Evolutionary conservation across 805 yeast genomes (phyloP).

Genomic region (Nematodospora valgi): DNA sequence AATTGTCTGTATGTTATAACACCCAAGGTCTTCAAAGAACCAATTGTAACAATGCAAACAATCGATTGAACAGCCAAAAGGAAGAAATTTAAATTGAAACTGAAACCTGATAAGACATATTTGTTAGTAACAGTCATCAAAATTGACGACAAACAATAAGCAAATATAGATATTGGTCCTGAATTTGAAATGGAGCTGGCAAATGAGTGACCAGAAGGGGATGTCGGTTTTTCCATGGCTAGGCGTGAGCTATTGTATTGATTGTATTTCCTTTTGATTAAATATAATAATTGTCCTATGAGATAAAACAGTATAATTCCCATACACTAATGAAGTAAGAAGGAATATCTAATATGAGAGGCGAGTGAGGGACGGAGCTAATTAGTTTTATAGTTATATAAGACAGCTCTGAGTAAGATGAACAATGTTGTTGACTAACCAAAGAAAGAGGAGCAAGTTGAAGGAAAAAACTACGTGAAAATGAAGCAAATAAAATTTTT

Average conservation of each 20-base stretch:
- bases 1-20: constrained; percentile 83
- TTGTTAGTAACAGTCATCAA: constrained; percentile 97
- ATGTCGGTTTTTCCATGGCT: constrained; percentile 36
- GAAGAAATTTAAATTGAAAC: constrained; percentile 79
- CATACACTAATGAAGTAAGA: constrained; percentile 29
- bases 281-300: constrained; percentile 31
- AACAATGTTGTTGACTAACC: too few species aligned
- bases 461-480: too few species aligned
- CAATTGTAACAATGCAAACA: constrained; percentile 75
- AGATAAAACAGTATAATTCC: constrained; percentile 40
- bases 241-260: background rate
- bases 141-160: constrained; percentile 92
- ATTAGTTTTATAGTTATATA: too few species aligned
- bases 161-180: constrained; percentile 66
- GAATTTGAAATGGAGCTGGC: constrained; percentile 43
- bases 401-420: too few species aligned
- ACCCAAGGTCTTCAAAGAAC: constrained; percentile 67
- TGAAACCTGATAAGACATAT: constrained; percentile 76
- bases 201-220: constrained; percentile 20
- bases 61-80: constrained; percentile 83
- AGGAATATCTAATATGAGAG: too few species aligned
- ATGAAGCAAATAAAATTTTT: too few species aligned
- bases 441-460: too few species aligned
- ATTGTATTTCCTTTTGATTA: constrained; percentile 22
- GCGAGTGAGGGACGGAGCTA: too few species aligned